phyloP scores from a whole-genome alignment of 495 filamentous ascomycete species.

The Penicillium salamii region DNA sequence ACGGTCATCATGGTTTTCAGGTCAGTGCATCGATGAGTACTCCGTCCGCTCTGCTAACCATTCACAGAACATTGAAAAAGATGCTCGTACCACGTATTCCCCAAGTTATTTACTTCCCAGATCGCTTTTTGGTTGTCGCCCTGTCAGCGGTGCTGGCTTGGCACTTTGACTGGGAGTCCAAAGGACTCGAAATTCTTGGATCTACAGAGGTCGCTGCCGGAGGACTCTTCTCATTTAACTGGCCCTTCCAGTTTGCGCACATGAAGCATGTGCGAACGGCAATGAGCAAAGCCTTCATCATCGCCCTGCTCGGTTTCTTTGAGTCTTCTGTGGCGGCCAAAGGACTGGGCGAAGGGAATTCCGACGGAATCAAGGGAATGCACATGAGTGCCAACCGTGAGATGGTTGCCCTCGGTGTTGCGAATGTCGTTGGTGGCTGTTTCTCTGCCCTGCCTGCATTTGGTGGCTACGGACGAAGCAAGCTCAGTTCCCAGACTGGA shows the following conservation, averaged over 20 bases:
- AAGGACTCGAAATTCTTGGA: conserved; percentile 81
- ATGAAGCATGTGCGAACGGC: conserved; percentile 82
- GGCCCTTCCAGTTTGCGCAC: conserved; percentile 73
- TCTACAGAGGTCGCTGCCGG: conserved; percentile 62
- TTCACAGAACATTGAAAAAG: conserved; percentile 69
- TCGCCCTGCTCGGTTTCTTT: conserved; percentile 94
- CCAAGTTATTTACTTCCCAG: conserved; percentile 82
- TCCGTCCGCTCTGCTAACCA: conserved; percentile 5
- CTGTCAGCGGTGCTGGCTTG: conserved; percentile 79
- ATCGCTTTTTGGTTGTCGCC: conserved; percentile 89
- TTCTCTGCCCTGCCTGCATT: conserved; percentile 92
- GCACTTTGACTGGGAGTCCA: conserved; percentile 72
- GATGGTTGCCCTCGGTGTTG: conserved; percentile 85
- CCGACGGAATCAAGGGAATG: conserved; percentile 67
- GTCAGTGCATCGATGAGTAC: conserved; percentile 35
- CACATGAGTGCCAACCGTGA: conserved; percentile 88
- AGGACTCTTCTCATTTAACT: conserved; percentile 72
- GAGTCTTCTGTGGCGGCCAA: conserved; percentile 98
- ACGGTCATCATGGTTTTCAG: conserved; percentile 82
- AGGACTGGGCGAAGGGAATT: conserved; percentile 63
- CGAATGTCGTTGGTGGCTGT: conserved; percentile 85
- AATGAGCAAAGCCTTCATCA: conserved; percentile 88
- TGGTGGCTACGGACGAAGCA: conserved; percentile 94
- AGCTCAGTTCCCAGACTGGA: conserved; percentile 88
- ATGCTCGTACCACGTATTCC: conserved; percentile 78